Evolutionary conservation across 2,329 filamentous ascomycete genomes (phyloP).

Genomic region (Aureobasidium sp.): DNA sequence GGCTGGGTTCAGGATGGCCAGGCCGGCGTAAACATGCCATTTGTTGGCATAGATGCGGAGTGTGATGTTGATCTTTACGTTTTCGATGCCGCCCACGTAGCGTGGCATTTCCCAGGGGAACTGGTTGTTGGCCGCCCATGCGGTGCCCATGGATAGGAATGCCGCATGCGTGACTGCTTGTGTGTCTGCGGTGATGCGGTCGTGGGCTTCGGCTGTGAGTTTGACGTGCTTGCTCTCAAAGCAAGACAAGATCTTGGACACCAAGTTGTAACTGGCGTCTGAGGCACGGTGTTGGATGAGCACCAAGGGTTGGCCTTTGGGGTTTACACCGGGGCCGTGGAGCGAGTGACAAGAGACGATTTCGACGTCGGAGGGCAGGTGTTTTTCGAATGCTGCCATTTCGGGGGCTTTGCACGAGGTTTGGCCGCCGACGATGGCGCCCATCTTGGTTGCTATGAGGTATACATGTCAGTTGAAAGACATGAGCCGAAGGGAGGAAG

Average conservation of each 20-base stretch:
- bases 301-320: constrained; percentile 82
- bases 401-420: constrained; percentile 98
- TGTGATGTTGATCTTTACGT: constrained; percentile 98
- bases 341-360: constrained; percentile 96
- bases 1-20: constrained; percentile 92
- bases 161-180: constrained; percentile 97
- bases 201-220: constrained; percentile 78
- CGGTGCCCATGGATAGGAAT: constrained; percentile 92
- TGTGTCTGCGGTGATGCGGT: constrained; percentile 95
- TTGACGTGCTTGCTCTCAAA: constrained; percentile 80
- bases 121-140: constrained; percentile 89
- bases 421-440: constrained; percentile 92
- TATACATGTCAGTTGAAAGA: background rate
- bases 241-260: constrained; percentile 72
- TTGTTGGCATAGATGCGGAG: constrained; percentile 97
- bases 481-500: background rate
- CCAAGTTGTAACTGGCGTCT: constrained; percentile 63
- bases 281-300: constrained; percentile 89
- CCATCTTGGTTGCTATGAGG: constrained; percentile 73
- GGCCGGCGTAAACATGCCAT: constrained; percentile 97
- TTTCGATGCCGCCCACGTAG: constrained; percentile 95
- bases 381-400: constrained; percentile 81
- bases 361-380: constrained; percentile 79
- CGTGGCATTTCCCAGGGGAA: constrained; percentile 97
- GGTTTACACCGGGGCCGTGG: constrained; percentile 84